Percentiles rank a stretch among this genome's conserved stretches.
Conservation (phyloP, 305 asterid species). For the Solanum hybrid region DNA sequence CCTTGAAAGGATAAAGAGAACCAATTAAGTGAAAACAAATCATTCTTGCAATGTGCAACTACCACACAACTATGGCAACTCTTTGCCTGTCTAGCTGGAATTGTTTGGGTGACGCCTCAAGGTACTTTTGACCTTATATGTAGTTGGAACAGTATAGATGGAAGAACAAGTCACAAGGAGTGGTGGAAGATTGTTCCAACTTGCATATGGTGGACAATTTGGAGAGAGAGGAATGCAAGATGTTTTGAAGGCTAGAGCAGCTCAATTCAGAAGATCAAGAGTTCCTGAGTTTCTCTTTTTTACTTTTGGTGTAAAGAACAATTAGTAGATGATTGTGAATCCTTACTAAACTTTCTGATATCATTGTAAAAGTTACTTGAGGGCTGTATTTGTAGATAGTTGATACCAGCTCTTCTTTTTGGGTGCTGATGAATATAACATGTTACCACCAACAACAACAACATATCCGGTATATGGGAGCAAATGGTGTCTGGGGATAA, state of each 20-base stretch:
- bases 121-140: not conserved
- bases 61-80: not conserved
- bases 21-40: not conserved
- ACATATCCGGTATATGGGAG: not conserved
- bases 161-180: not conserved
- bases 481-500: not conserved
- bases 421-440: not conserved
- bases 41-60: not conserved
- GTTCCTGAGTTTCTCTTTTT: not conserved
- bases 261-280: not conserved
- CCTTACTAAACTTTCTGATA: not conserved
- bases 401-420: not conserved
- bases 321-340: not conserved
- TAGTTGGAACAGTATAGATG: not conserved
- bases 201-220: not conserved
- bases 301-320: not conserved
- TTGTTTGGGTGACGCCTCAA: not conserved
- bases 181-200: not conserved
- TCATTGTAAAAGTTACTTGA: not conserved
- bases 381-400: not conserved
- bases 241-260: not conserved
- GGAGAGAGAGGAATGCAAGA: not conserved
- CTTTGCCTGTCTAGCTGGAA: not conserved
- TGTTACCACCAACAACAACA: not conserved
- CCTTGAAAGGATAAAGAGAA: not conserved